Percentiles rank a stretch among this genome's conserved stretches.
Evolutionary conservation across 306 rosid genomes (phyloP).

Genomic region (Inga oerstediana): DNA sequence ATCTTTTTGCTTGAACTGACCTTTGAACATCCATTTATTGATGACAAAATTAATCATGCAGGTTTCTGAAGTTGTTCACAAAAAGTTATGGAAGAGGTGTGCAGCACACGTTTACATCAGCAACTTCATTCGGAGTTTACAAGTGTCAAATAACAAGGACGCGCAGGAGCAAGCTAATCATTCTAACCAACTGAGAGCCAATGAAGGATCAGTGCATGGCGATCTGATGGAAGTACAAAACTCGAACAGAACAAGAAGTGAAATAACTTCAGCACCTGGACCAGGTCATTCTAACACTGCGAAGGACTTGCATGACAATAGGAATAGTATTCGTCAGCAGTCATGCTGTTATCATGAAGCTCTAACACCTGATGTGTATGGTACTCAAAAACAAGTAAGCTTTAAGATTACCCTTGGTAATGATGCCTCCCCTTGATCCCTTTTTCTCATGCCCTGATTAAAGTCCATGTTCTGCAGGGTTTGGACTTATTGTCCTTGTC

Average conservation of each 20-base stretch:
- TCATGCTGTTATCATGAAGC: conserved; percentile 38
- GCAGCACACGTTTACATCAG: conserved; percentile 71
- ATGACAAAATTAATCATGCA: conserved; percentile 33
- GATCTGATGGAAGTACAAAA: conserved; percentile 32
- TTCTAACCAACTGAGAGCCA: conserved; percentile 32
- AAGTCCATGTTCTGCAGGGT: conserved; percentile 50
- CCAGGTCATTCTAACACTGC: conserved; percentile 8
- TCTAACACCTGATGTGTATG: conserved; percentile 30
- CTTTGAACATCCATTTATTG: neutral
- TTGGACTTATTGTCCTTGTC: conserved; percentile 65
- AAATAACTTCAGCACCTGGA: conserved; percentile 34
- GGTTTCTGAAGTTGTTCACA: conserved; percentile 38
- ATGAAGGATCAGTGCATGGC: conserved; percentile 46
- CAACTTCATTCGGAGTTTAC: conserved; percentile 50
- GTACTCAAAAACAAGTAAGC: conserved; percentile 63
- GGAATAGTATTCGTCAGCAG: conserved; percentile 42
- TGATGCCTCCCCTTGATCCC: conserved; percentile 2
- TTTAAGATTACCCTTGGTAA: conserved; percentile 17
- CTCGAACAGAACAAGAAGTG: conserved; percentile 37
- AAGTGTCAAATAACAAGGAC: conserved; percentile 34
- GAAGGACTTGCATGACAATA: conserved; percentile 38
- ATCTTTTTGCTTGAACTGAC: neutral
- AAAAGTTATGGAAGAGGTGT: conserved; percentile 57
- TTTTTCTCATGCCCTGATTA: conserved; percentile 31
- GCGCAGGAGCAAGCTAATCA: conserved; percentile 27